Percentiles rank a stretch among this genome's conserved stretches.
Evolutionary conservation across 2,329 filamentous ascomycete genomes (phyloP).

Genomic region (Diaporthe ampelina): DNA sequence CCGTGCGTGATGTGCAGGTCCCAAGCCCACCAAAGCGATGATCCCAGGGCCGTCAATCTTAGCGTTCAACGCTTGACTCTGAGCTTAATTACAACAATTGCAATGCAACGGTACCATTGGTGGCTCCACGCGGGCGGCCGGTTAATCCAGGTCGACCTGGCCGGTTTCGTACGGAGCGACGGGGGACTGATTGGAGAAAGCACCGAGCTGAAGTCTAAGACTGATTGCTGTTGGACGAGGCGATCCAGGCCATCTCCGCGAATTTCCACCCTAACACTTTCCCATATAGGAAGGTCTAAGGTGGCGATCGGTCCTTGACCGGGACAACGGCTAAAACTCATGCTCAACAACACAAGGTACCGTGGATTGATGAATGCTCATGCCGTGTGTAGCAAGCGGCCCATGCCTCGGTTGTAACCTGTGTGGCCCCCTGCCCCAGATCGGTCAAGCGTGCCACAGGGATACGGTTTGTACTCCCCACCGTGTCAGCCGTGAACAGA

Average conservation of each 20-base stretch:
- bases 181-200: constrained; percentile 5
- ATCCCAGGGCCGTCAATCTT: constrained; percentile 8
- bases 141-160: neutral
- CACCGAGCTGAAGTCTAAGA: constrained; percentile 1
- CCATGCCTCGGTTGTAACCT: constrained; percentile 16
- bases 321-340: neutral
- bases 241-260: neutral
- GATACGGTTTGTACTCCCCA: neutral
- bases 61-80: constrained; percentile 16
- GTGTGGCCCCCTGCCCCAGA: neutral
- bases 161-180: neutral
- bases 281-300: constrained; percentile 19
- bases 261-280: neutral
- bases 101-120: constrained; percentile 17
- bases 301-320: neutral
- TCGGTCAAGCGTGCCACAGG: neutral
- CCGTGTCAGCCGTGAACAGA: neutral
- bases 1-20: neutral
- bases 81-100: constrained; percentile 17
- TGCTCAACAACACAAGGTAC: neutral
- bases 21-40: neutral
- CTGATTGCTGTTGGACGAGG: neutral
- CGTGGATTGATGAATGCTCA: neutral
- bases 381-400: neutral
- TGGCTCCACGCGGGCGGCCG: constrained; percentile 11